Conservation (phyloP, 2,329 filamentous ascomycete genomes). For the Zopfia rhizophila region DNA sequence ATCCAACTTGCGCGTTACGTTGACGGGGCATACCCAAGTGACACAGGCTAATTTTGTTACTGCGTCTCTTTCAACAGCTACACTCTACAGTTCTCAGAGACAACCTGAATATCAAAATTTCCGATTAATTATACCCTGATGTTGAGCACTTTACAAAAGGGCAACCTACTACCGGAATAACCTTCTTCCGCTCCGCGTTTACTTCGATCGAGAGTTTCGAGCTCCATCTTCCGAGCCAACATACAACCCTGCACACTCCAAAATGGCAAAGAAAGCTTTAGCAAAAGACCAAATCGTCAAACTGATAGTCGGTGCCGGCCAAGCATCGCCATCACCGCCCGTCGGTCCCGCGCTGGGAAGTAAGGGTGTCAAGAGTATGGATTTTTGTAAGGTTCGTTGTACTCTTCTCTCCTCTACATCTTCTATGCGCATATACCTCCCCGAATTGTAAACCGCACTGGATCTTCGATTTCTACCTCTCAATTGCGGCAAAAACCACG, state of each 20-base stretch:
- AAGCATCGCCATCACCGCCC: slow-evolving; percentile 93
- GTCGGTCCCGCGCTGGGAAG: slow-evolving; percentile 95
- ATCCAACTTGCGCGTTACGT: too few relatives aligned
- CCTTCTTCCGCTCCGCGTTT: background rate
- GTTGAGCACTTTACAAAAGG: too few relatives aligned
- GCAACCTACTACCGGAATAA: too few relatives aligned
- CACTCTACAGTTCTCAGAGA: too few relatives aligned
- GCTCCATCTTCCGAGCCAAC: slow-evolving; percentile 2
- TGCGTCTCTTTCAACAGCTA: too few relatives aligned
- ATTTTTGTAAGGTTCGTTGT: slow-evolving; percentile 89
- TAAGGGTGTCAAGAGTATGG: slow-evolving; percentile 99
- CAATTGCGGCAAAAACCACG: too few relatives aligned
- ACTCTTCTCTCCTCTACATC: background rate
- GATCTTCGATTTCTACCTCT: too few relatives aligned
- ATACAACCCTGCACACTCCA: slow-evolving; percentile 14
- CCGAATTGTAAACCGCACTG: too few relatives aligned
- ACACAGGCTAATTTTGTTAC: too few relatives aligned
- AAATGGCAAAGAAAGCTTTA: slow-evolving; percentile 51
- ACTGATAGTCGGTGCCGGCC: slow-evolving; percentile 94
- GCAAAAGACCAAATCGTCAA: slow-evolving; percentile 75
- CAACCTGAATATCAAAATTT: too few relatives aligned
- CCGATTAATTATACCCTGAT: too few relatives aligned
- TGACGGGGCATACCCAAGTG: too few relatives aligned
- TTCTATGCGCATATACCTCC: background rate
- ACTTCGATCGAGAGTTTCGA: background rate